Base-by-base conservation (phyloP, 164 flowering plant genomes). In the Annona cherimola region DNA sequence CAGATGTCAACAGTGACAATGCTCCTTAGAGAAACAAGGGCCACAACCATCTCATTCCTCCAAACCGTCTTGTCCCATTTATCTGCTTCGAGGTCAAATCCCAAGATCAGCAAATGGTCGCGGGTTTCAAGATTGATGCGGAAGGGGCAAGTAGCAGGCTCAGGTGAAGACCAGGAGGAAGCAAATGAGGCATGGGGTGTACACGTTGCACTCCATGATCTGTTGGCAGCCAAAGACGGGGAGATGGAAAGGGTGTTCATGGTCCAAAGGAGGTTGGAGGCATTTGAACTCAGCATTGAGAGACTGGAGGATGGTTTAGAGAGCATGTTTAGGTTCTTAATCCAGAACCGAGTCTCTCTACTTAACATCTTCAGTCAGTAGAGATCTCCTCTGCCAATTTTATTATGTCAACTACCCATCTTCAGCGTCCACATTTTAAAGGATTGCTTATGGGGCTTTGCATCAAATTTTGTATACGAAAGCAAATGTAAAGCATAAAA, bases 341-440 rank as follows among this genome's bases (percentile, higher is more conserved):
- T 90, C 65, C 82, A 81, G 46, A 84, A 88, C 4, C 82, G 90
- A 74, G 91, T 87, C 73, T 79, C 81, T 4, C 85, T 90, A 43
- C 86, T 88, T 18, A 89, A 86, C 71, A 81, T 88, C 68, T 73
- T 86, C 44, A 86, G 83, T 61, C 59, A 63, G 60, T 76, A 81
- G 63, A 45, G 40, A 42, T 42, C 60, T 11, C 60, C 3, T 50
- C 45, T 8, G 1, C 66, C 4, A 8, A 20, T 66, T 45, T 63
- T 55, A 62, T 3, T 40, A 5, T 41, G 12, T 3, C 11, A 62
- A 62, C 18, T 16, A 16, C 12, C 35, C 45, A n/a, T 41, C 6
- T 50, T 55, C 64, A 19, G 74, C 75, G 74, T 42, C 71, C 74
- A 70, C 39, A 54, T 77, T 71, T 74, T 74, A 69, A 70, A 62